A percentile compares a stretch with the other conserved stretches of the same genome.
phyloP scores from a whole-genome alignment of 2,329 filamentous ascomycete species.

The Sarocladiaceae sp. region DNA sequence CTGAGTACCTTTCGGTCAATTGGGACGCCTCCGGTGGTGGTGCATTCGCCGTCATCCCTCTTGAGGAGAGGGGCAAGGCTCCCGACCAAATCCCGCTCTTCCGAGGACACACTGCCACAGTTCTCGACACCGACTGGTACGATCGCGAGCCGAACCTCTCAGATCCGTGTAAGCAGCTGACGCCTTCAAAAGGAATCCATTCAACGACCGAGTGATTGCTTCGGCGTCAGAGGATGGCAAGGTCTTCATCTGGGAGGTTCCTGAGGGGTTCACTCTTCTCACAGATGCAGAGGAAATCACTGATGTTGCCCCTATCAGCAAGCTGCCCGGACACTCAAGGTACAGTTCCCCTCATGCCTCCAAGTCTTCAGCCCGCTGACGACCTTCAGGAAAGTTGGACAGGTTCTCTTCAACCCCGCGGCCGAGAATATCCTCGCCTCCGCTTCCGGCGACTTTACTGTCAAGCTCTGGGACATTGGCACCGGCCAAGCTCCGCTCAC shows the following conservation, averaged over 20 bases:
- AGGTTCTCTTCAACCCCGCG: constrained; percentile 95
- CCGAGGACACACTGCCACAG: constrained; percentile 89
- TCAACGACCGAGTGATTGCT: constrained; percentile 87
- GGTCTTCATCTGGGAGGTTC: constrained; percentile 94
- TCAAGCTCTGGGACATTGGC: constrained; percentile 93
- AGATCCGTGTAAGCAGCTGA: constrained; percentile 14
- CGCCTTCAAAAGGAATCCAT: constrained; percentile 65
- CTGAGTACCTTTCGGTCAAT: constrained; percentile 93
- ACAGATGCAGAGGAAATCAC: constrained; percentile 77
- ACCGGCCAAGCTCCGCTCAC: constrained; percentile 67
- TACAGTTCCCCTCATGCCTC: constrained; percentile 27
- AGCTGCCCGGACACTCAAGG: constrained; percentile 82
- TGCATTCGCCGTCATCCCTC: constrained; percentile 91
- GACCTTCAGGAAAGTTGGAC: constrained; percentile 81
- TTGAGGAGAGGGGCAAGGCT: constrained; percentile 81
- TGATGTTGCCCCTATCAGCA: constrained; percentile 75
- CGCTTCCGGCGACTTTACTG: constrained; percentile 86
- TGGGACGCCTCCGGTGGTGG: constrained; percentile 96
- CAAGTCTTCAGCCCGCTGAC: too few species aligned
- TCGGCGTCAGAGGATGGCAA: constrained; percentile 96
- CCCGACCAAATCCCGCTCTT: constrained; percentile 93
- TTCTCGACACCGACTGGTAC: constrained; percentile 96
- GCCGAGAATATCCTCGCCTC: constrained; percentile 94
- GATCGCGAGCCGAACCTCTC: constrained; percentile 19
- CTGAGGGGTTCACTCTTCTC: constrained; percentile 76